A percentile compares a stretch with the other conserved stretches of the same genome.
Evolutionary conservation across 78 protist genomes (phyloP).

Genomic region (Cavenderia fasciculata): DNA sequence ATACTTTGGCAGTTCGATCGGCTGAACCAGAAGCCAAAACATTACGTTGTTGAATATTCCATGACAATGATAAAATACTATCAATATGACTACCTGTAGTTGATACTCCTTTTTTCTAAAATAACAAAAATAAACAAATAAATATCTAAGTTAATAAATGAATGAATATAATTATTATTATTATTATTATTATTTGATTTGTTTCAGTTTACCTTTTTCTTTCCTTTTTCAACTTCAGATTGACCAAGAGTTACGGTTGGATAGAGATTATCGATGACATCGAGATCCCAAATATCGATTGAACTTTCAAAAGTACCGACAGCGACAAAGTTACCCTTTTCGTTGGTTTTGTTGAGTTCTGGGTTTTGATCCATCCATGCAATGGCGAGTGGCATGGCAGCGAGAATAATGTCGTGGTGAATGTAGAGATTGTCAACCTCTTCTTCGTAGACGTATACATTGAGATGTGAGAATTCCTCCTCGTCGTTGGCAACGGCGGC

Average conservation of each 20-base stretch:
- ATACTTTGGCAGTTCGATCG: conserved; percentile 86
- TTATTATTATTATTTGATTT: not conserved
- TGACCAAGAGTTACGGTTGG: conserved; percentile 88
- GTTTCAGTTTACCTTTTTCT: conserved; percentile 22
- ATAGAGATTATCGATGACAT: conserved; percentile 78
- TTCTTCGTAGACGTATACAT: conserved; percentile 88
- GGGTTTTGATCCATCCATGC: conserved; percentile 87
- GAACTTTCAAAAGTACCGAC: conserved; percentile 90
- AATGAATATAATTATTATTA: not conserved
- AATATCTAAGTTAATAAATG: not conserved
- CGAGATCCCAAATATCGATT: conserved; percentile 93
- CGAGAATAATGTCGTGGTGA: conserved; percentile 90
- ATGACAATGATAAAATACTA: conserved; percentile 69
- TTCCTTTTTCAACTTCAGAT: conserved; percentile 33
- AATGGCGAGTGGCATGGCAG: conserved; percentile 83
- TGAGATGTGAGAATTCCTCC: conserved; percentile 80
- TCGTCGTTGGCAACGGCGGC: conserved; percentile 80
- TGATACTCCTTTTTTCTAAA: not conserved
- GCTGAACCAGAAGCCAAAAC: conserved; percentile 87
- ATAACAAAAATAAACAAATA: not conserved
- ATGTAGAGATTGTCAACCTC: conserved; percentile 81
- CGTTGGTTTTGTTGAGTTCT: not conserved
- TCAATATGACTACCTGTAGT: conserved; percentile 47
- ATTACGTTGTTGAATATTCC: conserved; percentile 81
- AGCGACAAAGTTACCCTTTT: conserved; percentile 86